Conservation (phyloP, 2,329 filamentous ascomycete genomes). For the Stagonosporopsis tanaceti region DNA sequence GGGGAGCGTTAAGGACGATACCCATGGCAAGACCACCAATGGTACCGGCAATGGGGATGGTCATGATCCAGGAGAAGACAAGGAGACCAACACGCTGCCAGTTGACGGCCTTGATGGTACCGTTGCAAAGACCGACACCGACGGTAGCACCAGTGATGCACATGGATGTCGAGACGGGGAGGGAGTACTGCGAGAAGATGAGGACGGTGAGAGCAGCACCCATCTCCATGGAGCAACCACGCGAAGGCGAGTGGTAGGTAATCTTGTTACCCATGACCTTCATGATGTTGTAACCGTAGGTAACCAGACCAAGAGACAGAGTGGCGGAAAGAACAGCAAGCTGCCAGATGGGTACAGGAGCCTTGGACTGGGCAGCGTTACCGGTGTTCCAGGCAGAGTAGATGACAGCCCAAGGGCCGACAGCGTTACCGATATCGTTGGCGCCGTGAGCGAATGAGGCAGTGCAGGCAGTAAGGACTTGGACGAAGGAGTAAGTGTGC, state of each 20-base stretch:
- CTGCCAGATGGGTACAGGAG: conserved; percentile 76
- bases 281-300: conserved; percentile 87
- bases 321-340: conserved; percentile 71
- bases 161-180: conserved; percentile 73
- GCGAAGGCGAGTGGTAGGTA: conserved; percentile 70
- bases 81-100: conserved; percentile 73
- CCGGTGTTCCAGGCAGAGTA: conserved; percentile 63
- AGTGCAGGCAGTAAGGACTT: conserved; percentile 57
- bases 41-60: conserved; percentile 67
- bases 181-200: conserved; percentile 76
- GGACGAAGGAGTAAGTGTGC: conserved; percentile 58
- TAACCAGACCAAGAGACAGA: conserved; percentile 72
- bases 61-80: conserved; percentile 71
- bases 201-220: conserved; percentile 79
- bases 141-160: conserved; percentile 83
- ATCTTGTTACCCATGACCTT: conserved; percentile 86
- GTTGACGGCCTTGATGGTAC: conserved; percentile 75
- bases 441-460: conserved; percentile 68
- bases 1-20: conserved; percentile 66
- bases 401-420: conserved; percentile 50
- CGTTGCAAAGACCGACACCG: conserved; percentile 80
- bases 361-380: conserved; percentile 66
- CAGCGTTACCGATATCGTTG: conserved; percentile 65
- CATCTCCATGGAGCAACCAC: conserved; percentile 77
- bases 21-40: conserved; percentile 58